These are phyloP conservation scores for Candida tammaniensis DNA, from an alignment of 805 yeast species.

Conservation along the genomic window DNA sequence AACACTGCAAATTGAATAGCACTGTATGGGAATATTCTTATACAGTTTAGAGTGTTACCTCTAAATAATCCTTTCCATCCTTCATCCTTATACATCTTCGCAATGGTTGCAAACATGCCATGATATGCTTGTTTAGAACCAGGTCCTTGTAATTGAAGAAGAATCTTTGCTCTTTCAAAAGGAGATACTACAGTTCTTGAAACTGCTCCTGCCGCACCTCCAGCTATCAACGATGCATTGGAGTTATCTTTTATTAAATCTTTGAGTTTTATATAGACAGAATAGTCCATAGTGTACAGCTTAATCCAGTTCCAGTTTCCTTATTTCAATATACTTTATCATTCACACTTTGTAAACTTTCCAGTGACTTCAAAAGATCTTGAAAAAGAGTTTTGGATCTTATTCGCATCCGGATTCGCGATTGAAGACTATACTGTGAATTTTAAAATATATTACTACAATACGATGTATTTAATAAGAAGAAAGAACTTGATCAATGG, in stretches of 20 bases:
- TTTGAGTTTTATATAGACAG: conserved; percentile 1
- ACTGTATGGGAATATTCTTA: conserved; percentile 87
- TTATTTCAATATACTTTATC: too few relatives aligned
- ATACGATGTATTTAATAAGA: conserved; percentile 7
- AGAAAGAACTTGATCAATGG: conserved; percentile 37
- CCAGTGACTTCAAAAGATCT: too few relatives aligned
- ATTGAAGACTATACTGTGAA: too few relatives aligned
- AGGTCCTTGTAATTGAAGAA: conserved; percentile 83
- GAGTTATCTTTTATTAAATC: conserved; percentile 43
- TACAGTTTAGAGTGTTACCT: conserved; percentile 88
- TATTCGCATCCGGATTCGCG: too few relatives aligned
- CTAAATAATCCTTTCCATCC: conserved; percentile 88
- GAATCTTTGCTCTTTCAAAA: conserved; percentile 87
- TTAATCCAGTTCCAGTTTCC: too few relatives aligned
- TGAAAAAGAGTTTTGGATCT: too few relatives aligned
- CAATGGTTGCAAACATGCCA: conserved; percentile 76
- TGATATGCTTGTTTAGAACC: conserved; percentile 47
- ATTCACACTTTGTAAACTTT: too few relatives aligned
- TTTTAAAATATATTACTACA: too few relatives aligned
- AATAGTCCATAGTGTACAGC: too few relatives aligned
- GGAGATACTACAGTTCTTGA: conserved; percentile 94
- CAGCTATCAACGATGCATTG: conserved; percentile 63
- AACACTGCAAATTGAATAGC: conserved; percentile 92
- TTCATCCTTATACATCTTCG: conserved; percentile 81
- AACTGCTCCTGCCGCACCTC: conserved; percentile 75